These are phyloP conservation scores for Naganishia kalamii DNA, from an alignment of 768 basidiomycete genomes.

Conservation along the genomic window DNA sequence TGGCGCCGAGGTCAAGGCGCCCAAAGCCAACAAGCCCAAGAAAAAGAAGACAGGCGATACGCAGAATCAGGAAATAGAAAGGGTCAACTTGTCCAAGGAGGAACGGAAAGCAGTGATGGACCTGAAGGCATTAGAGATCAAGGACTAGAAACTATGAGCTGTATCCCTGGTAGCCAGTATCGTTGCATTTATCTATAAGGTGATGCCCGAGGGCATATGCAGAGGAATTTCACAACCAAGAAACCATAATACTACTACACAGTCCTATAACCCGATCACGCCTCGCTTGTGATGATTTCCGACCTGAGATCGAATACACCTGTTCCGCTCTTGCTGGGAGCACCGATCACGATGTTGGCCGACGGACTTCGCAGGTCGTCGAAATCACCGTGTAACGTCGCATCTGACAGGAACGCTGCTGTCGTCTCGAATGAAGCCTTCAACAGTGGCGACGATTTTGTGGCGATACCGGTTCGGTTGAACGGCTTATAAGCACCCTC, in stretches of 20 bases:
- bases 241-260: conserved; percentile 1
- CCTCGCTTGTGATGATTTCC: conserved; percentile 10
- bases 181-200: neutral
- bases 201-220: neutral
- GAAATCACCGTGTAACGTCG: conserved; percentile 89
- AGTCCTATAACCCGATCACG: neutral
- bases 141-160: neutral
- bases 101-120: neutral
- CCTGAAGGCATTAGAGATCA: neutral
- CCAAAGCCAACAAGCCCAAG: conserved; percentile 21
- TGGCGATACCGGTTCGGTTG: conserved; percentile 88
- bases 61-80: neutral
- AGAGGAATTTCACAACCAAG: neutral
- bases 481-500: conserved; percentile 98
- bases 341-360: conserved; percentile 82
- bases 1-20: conserved; percentile 18
- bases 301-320: conserved; percentile 73
- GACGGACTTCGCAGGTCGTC: conserved; percentile 86
- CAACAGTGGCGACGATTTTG: conserved; percentile 87
- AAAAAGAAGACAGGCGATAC: conserved; percentile 24
- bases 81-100: neutral
- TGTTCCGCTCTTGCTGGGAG: conserved; percentile 83
- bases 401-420: conserved; percentile 84
- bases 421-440: conserved; percentile 99
- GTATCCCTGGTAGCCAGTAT: neutral